Percentiles rank a stretch among this genome's conserved stretches.
These are phyloP conservation scores for Aspergillus candidus DNA, from an alignment of 2,329 filamentous ascomycete species.

Conservation along the genomic window DNA sequence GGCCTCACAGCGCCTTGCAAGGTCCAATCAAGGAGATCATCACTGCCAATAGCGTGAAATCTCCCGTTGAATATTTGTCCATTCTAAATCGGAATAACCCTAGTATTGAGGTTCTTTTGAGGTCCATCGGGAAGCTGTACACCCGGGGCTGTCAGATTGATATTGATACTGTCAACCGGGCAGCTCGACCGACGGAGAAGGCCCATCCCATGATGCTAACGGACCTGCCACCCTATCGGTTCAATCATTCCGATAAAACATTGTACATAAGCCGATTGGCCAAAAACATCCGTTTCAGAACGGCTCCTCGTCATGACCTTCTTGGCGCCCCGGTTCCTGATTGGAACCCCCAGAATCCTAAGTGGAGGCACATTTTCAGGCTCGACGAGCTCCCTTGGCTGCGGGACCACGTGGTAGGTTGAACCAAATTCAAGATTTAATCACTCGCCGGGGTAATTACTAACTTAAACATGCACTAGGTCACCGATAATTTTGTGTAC, in stretches of 20 bases:
- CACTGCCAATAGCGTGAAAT: background rate
- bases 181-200: background rate
- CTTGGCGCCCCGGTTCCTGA: constrained; percentile 26
- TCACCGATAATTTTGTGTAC: constrained; percentile 19
- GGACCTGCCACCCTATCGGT: constrained; percentile 24
- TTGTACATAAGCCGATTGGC: constrained; percentile 24
- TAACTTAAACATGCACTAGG: constrained; percentile 8
- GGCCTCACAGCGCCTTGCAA: constrained; percentile 4
- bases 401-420: constrained; percentile 22
- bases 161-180: constrained; percentile 20
- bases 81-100: constrained; percentile 21
- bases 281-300: constrained; percentile 20
- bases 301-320: constrained; percentile 24
- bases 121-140: constrained; percentile 16
- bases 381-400: constrained; percentile 28
- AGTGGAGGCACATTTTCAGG: constrained; percentile 27
- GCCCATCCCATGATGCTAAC: constrained; percentile 14
- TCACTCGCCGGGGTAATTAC: background rate
- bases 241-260: constrained; percentile 21
- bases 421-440: too few species aligned
- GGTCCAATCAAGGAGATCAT: constrained; percentile 6
- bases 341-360: constrained; percentile 21
- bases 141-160: constrained; percentile 17
- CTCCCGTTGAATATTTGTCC: constrained; percentile 14
- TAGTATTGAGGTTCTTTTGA: constrained; percentile 14